Base-by-base conservation (phyloP, 148 eudicot species). In the Cornus suecica region DNA sequence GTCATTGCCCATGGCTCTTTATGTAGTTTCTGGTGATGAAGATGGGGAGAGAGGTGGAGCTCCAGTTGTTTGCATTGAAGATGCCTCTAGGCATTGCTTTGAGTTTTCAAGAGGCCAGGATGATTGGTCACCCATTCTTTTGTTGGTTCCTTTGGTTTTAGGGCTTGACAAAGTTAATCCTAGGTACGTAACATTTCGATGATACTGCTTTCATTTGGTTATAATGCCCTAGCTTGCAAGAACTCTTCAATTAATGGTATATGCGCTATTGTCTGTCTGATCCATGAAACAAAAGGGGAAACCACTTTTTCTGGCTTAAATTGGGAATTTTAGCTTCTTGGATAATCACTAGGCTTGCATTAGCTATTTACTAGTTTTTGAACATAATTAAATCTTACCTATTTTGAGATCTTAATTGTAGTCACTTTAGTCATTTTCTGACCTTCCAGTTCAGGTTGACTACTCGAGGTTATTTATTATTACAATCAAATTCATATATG, bases 31-130 rank as follows among this genome's bases (percentile, higher is more conserved):
- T 71, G 99, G 99, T 63, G 99, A 95, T 86, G 99, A 88, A 84
- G 97, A 95, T 86, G 99, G 99, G 13, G 99, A 95, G 89, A 81
- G 97, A 65, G 99, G 99, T 84, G 99, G 99, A 52, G 99, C 97
- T 69, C 99, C 99, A 32, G 94, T 91, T 74, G 88, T 95, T 73
- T 95, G 94, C 78, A 79, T 92, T 68, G 99, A 95, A 84, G 97
- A 95, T 81, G 89, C 90, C 65, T 78, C 80, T 29, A 79, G 69
- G 71, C 85, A 83, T 66, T 92, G 94, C 77, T 78, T 61, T 23
- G 92, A 92, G 74, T 87, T 85, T 77, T 86, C 91, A 63, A 79
- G 85, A 65, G 89, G 87, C 63, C 85, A 83, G 83, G 81, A 77
- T 68, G 84, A 86, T 54, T 95, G 97, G 97, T 74, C 90, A 13